Evolutionary conservation across 1,284 basidiomycete genomes (phyloP), one percentile per base, ranked within the genome.

Genomic region (Apiotrichum domesticum): DNA sequence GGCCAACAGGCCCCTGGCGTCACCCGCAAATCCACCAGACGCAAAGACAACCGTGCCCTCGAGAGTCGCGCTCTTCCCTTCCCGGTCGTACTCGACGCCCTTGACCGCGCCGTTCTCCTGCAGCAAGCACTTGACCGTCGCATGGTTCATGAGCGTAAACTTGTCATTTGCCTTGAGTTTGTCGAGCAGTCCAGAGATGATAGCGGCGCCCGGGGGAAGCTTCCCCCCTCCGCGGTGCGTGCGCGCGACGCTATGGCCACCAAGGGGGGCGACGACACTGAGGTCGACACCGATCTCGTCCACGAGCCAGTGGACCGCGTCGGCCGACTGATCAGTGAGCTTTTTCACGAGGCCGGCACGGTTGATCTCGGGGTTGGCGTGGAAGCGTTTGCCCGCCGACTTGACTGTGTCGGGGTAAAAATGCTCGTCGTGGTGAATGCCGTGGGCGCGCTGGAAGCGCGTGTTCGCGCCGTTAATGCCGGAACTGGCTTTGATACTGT

Each of bases 391-490:
- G 37, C 58, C 58, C 1, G 55, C 58, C 10, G 45, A 49, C 11
- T 44, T 45, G 9, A 48, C 37, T 9, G 55, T 60, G 50, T 60
- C 58, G 32, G 15, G 14, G 37, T 37, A 40, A 32, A 60, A 60
- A 6, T 29, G 33, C 14, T 47, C 52, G 8, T 32, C 10, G 32
- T 40, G 44, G 6, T 48, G 43, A 14, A 57, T 35, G 4, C 56
- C 51, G 2, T 34, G 42, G 0, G 43, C 52, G 11, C 15, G 15
- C 46, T 60, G 58, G 35, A 33, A 51, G 1, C 35, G 52, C n/a
- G 58, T 60, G 10, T 49, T 49, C 2, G 51, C 55, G 41, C 58
- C 58, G 33, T 60, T 60, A 46, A 60, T 60, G 32, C 58, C 58
- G 10, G 49, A 52, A 5, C 14, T 29, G 13, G 58, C 58, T 41